phyloP scores from a whole-genome alignment of 176 grass and related monocot genomes.

The Elymus sibiricus region DNA sequence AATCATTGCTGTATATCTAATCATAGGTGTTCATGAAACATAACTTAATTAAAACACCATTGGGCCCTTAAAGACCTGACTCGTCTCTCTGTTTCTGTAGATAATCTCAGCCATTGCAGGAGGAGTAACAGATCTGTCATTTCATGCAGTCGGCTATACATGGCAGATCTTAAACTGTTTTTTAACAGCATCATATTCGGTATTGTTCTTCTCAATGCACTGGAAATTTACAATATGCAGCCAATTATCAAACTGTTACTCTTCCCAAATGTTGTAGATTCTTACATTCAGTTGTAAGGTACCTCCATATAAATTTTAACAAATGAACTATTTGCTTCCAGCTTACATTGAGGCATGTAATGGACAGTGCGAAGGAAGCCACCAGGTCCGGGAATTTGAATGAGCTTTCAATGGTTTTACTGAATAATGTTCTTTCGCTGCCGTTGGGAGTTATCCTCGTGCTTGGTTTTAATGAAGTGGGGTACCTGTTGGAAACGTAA shows the following conservation, averaged over 20 bases:
- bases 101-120: constrained; percentile 91
- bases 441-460: constrained; percentile 83
- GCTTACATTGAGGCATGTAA: constrained; percentile 88
- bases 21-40: background rate
- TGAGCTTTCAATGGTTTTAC: constrained; percentile 93
- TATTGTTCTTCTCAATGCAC: constrained; percentile 44
- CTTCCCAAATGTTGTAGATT: constrained; percentile 1
- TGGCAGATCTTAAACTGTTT: constrained; percentile 95
- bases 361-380: constrained; percentile 94
- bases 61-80: constrained; percentile 6
- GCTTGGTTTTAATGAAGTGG: constrained; percentile 79
- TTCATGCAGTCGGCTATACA: constrained; percentile 81
- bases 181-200: constrained; percentile 95
- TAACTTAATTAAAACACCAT: background rate
- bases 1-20: background rate
- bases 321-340: constrained; percentile 40
- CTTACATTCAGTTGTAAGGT: background rate
- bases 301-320: constrained; percentile 17
- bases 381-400: constrained; percentile 96
- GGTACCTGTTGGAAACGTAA: constrained; percentile 86
- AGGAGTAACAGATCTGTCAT: constrained; percentile 90
- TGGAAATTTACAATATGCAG: background rate
- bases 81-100: constrained; percentile 42
- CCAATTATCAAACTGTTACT: background rate
- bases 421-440: constrained; percentile 87